Evolutionary conservation across 108 stramenopile species (phyloP).

Genomic region (Pseudonitzschia pungens): DNA sequence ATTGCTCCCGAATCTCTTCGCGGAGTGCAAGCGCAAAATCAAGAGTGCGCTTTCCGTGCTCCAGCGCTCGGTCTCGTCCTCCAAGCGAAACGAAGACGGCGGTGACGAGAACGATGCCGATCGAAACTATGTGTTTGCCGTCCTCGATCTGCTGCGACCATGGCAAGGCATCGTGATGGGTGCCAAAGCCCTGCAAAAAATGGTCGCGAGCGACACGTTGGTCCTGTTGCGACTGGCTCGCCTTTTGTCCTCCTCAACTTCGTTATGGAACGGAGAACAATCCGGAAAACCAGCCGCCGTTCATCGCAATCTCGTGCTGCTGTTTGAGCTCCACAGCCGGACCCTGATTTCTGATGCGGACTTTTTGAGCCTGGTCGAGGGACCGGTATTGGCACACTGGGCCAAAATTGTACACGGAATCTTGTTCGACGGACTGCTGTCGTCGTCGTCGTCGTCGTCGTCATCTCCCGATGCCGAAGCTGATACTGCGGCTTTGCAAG

Average conservation of each 20-base stretch:
- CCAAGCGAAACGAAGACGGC: neutral
- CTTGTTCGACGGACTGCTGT: neutral
- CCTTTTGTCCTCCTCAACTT: slow-evolving; percentile 29
- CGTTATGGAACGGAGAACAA: neutral
- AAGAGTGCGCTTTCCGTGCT: slow-evolving; percentile 51
- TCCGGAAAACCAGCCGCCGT: slow-evolving; percentile 46
- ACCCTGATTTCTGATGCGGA: slow-evolving; percentile 58
- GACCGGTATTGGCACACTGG: slow-evolving; percentile 62
- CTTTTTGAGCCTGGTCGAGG: slow-evolving; percentile 75
- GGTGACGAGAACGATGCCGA: slow-evolving; percentile 32
- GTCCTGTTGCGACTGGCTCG: slow-evolving; percentile 56
- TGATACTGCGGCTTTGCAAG: neutral
- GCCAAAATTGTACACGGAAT: slow-evolving; percentile 32
- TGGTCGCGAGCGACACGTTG: slow-evolving; percentile 49
- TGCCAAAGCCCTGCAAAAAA: slow-evolving; percentile 32
- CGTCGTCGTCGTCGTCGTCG: neutral
- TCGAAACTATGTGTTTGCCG: slow-evolving; percentile 38
- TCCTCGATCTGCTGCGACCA: slow-evolving; percentile 40
- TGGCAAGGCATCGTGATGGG: slow-evolving; percentile 58
- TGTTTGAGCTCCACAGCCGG: slow-evolving; percentile 41
- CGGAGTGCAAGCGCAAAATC: slow-evolving; percentile 65
- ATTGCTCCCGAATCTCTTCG: slow-evolving; percentile 46
- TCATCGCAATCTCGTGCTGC: slow-evolving; percentile 19
- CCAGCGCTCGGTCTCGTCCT: slow-evolving; percentile 27
- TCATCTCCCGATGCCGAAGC: neutral